phyloP scores from a whole-genome alignment of 306 rosid species.

The Luffa acutangula region DNA sequence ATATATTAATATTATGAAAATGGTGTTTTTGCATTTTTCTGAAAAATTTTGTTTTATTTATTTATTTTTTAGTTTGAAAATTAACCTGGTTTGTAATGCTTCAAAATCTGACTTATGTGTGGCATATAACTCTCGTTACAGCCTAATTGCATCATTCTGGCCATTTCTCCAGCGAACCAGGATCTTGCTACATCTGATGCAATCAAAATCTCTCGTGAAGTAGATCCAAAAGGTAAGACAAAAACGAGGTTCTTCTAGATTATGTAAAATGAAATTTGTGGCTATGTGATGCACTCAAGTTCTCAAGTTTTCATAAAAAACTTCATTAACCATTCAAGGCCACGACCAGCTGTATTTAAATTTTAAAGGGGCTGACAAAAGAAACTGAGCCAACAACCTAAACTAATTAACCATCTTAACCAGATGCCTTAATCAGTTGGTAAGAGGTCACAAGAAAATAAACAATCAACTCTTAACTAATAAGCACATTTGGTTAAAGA shows the following conservation, averaged over 20 bases:
- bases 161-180: constrained; percentile 38
- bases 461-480: too few relatives aligned
- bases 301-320: background rate
- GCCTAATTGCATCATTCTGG: constrained; percentile 41
- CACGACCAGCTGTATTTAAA: background rate
- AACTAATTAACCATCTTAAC: background rate
- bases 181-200: constrained; percentile 36
- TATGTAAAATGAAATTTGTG: background rate
- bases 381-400: background rate
- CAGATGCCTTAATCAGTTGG: too few relatives aligned
- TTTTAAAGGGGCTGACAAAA: background rate
- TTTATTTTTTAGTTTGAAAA: background rate
- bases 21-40: background rate
- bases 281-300: background rate
- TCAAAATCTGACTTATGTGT: background rate
- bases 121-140: constrained; percentile 12
- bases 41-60: background rate
- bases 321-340: background rate
- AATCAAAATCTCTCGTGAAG: constrained; percentile 39
- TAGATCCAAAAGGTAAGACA: constrained; percentile 31
- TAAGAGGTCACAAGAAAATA: too few relatives aligned
- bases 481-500: too few relatives aligned
- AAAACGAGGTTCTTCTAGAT: background rate
- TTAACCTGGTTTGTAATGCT: background rate
- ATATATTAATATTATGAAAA: background rate